These are phyloP conservation scores for Fonsecaea pedrosoi DNA, from an alignment of 2,329 filamentous ascomycete species.

Conservation along the genomic window DNA sequence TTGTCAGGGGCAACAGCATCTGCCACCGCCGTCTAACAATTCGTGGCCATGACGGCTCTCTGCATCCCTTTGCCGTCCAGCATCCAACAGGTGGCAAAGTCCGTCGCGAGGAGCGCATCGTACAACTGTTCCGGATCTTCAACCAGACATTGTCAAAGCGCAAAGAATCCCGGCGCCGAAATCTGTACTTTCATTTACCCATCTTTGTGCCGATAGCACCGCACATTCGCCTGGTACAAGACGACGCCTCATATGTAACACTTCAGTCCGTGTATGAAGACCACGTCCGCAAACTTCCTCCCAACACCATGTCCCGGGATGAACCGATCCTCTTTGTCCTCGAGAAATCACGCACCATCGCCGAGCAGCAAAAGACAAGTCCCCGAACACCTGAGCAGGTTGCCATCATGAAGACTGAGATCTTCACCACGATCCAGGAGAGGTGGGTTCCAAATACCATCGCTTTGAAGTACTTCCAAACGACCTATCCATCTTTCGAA, in stretches of 20 bases:
- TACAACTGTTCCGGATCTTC: conserved; percentile 96
- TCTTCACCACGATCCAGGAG: conserved; percentile 92
- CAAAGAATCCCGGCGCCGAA: conserved; percentile 92
- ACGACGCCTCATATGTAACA: conserved; percentile 92
- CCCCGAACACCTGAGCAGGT: conserved; percentile 66
- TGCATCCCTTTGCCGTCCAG: conserved; percentile 96
- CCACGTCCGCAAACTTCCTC: conserved; percentile 73
- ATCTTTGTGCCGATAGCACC: conserved; percentile 95
- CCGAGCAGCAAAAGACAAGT: conserved; percentile 68
- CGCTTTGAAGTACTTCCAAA: conserved; percentile 86
- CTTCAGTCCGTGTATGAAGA: conserved; percentile 96
- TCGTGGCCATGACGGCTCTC: conserved; percentile 92
- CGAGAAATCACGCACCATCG: conserved; percentile 83
- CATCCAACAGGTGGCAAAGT: conserved; percentile 93
- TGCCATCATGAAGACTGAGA: conserved; percentile 79
- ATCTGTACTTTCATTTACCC: conserved; percentile 94
- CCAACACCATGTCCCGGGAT: conserved; percentile 79
- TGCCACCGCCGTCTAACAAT: conserved; percentile 95
- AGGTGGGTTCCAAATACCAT: conserved; percentile 87
- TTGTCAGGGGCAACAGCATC: conserved; percentile 86
- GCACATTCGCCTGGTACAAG: conserved; percentile 92
- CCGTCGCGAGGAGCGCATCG: conserved; percentile 88
- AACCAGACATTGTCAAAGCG: conserved; percentile 90
- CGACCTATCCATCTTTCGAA: conserved; percentile 82
- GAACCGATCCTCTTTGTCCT: conserved; percentile 94